Evolutionary conservation across 768 basidiomycete genomes (phyloP).

Genomic region (Lentinula sp.): DNA sequence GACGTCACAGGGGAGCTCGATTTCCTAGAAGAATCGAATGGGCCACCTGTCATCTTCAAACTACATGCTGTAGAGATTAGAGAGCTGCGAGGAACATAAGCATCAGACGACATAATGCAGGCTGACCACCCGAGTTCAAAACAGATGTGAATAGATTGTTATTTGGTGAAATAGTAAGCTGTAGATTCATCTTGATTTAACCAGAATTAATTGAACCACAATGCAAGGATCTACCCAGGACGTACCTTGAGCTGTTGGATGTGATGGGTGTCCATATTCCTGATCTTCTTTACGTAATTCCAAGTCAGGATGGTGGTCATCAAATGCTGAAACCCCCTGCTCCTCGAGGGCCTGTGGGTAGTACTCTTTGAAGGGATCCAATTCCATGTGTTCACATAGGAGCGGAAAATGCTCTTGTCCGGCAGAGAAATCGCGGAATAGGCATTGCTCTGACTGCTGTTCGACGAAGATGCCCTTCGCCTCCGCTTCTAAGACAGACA

Average conservation of each 20-base stretch:
- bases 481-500: background rate
- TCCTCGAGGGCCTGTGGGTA: background rate
- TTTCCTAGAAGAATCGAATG: no score
- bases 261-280: conserved; percentile 1
- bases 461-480: background rate
- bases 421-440: background rate
- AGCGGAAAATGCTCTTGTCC: background rate
- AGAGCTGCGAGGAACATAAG: no score
- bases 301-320: background rate
- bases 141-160: background rate
- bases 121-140: no score
- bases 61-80: no score
- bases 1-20: no score
- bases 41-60: no score
- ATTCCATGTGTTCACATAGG: background rate
- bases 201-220: background rate
- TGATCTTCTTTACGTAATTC: background rate
- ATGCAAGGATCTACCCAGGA: background rate
- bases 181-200: background rate
- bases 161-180: background rate
- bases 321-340: background rate
- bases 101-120: no score
- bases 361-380: background rate
- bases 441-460: background rate
- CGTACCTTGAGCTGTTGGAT: conserved; percentile 1